A percentile compares a stretch with the other conserved stretches of the same genome.
phyloP scores from a whole-genome alignment of 164 flowering plant genomes.

The Akebia trifoliata region DNA sequence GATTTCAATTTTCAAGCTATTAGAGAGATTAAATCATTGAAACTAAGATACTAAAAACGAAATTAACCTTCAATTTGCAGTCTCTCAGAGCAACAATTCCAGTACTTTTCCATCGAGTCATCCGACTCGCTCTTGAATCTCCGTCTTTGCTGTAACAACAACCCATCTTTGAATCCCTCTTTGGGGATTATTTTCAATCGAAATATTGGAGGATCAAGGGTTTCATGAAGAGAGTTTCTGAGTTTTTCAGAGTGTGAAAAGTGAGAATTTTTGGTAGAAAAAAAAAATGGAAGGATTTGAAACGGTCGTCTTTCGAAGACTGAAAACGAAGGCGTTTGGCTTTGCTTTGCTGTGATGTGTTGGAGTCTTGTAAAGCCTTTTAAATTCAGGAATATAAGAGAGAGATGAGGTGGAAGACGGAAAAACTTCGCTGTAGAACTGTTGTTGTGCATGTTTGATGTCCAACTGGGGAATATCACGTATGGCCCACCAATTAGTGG shows the following conservation, averaged over 20 bases:
- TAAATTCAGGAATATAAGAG: too few species aligned
- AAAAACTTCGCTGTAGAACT: too few species aligned
- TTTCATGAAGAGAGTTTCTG: neutral
- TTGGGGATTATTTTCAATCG: neutral
- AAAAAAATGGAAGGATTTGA: neutral
- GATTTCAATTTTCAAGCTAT: too few species aligned
- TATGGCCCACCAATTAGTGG: too few species aligned
- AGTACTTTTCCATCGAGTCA: constrained; percentile 82
- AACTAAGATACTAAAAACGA: neutral
- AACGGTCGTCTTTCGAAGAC: neutral
- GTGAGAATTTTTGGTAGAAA: too few species aligned
- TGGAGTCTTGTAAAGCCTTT: too few species aligned
- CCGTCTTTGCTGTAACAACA: constrained; percentile 52
- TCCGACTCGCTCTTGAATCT: constrained; percentile 49
- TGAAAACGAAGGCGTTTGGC: neutral
- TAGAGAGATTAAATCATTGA: neutral
- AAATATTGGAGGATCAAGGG: neutral
- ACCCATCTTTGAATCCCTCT: constrained; percentile 43
- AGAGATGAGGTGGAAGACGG: too few species aligned
- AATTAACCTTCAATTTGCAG: constrained; percentile 66
- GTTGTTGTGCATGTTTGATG: too few species aligned
- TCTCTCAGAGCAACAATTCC: constrained; percentile 89
- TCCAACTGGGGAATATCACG: too few species aligned
- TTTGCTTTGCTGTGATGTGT: neutral
- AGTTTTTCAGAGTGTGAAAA: neutral